Conservation (phyloP, 805 yeast species). For the Kuraishia ogatae region DNA sequence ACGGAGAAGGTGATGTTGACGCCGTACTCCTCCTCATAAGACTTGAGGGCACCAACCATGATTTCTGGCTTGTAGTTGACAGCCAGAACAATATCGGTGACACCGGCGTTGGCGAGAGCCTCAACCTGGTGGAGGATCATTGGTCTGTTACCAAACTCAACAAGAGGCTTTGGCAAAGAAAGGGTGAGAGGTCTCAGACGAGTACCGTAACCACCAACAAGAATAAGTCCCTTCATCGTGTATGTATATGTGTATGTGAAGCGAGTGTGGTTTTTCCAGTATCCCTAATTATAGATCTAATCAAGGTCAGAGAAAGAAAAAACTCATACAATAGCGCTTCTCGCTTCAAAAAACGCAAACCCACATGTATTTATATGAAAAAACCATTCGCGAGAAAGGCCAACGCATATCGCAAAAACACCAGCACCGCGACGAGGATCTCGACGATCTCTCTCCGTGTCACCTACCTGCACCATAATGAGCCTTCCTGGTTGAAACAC, state of each 20-base stretch:
- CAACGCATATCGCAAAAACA: not conserved
- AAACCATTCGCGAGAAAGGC: not conserved
- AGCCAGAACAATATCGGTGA: constrained; percentile 95
- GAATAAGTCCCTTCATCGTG: constrained; percentile 87
- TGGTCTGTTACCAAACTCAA: constrained; percentile 98
- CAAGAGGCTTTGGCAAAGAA: constrained; percentile 93
- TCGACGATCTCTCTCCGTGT: not conserved
- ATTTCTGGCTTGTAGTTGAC: constrained; percentile 99
- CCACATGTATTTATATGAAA: not conserved
- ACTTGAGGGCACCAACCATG: constrained; percentile 90
- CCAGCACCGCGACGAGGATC: not conserved
- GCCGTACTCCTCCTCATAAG: constrained; percentile 93
- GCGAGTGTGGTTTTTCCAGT: not conserved
- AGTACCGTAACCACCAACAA: constrained; percentile 99
- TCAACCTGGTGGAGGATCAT: constrained; percentile 98
- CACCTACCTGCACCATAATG: not conserved
- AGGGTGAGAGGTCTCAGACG: constrained; percentile 98
- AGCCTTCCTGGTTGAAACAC: not conserved
- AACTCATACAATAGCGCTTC: not conserved
- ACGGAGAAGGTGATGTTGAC: constrained; percentile 94
- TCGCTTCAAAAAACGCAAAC: not conserved
- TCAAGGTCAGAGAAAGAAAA: constrained; percentile 2
- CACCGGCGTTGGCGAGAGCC: constrained; percentile 97
- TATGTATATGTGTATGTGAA: not conserved
- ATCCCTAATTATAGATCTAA: not conserved